Evolutionary conservation across 2,329 filamentous ascomycete genomes (phyloP).

Genomic region (Trichophyton benhamiae): DNA sequence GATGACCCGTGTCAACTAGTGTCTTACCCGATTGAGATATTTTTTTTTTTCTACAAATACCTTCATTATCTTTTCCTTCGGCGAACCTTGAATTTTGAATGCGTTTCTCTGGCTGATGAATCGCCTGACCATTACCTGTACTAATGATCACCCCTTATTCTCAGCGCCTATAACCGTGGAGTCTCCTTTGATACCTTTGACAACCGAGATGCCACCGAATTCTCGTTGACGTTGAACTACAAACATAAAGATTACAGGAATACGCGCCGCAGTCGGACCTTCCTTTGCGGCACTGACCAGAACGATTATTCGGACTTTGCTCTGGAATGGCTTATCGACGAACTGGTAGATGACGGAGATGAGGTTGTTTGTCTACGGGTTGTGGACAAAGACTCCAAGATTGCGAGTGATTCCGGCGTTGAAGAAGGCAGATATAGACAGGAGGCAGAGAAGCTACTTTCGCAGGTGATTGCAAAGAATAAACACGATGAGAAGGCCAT

Average conservation of each 20-base stretch:
- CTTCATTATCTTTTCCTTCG: not conserved
- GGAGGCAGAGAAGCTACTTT: slow-evolving; percentile 62
- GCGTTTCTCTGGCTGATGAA: slow-evolving; percentile 7
- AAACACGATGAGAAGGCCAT: slow-evolving; percentile 65
- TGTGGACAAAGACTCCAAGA: slow-evolving; percentile 67
- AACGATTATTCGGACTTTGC: slow-evolving; percentile 88
- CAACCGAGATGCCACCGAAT: slow-evolving; percentile 53
- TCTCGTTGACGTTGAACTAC: slow-evolving; percentile 70
- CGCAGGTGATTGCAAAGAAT: slow-evolving; percentile 68
- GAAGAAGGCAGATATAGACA: slow-evolving; percentile 60
- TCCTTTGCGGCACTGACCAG: slow-evolving; percentile 82
- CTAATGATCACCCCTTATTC: slow-evolving; percentile 5
- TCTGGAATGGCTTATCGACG: slow-evolving; percentile 81
- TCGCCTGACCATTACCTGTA: slow-evolving; percentile 1
- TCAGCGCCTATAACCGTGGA: slow-evolving; percentile 51
- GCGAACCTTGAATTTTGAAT: not conserved
- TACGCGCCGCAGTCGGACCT: slow-evolving; percentile 69
- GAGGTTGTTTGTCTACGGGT: slow-evolving; percentile 85
- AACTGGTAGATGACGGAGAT: slow-evolving; percentile 85
- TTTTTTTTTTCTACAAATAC: not conserved
- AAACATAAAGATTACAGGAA: slow-evolving; percentile 79
- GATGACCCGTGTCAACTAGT: not conserved
- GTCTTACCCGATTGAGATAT: slow-evolving; percentile 2
- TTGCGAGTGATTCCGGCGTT: slow-evolving; percentile 47
- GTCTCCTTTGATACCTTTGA: slow-evolving; percentile 66